phyloP scores from a whole-genome alignment of 768 basidiomycete genomes.

The Agrocybe pediades region DNA sequence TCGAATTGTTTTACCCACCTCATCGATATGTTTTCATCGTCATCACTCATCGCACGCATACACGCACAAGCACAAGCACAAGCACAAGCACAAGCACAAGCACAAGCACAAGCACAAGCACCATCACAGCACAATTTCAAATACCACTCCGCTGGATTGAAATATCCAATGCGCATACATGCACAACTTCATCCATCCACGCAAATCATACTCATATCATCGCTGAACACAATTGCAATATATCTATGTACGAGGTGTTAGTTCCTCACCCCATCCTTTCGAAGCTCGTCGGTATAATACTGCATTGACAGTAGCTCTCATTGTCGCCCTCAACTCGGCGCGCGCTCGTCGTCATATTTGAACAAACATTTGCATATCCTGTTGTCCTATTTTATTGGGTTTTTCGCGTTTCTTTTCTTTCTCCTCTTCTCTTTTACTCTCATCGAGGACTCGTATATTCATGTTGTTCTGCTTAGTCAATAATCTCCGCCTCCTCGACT shows the following conservation, averaged over 20 bases:
- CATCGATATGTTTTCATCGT: constrained; percentile 17
- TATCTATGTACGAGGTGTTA: constrained; percentile 6
- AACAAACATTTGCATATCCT: constrained; percentile 21
- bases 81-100: neutral
- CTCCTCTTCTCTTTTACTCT: constrained; percentile 1
- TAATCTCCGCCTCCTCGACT: constrained; percentile 5
- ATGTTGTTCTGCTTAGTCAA: constrained; percentile 11
- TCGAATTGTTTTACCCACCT: neutral
- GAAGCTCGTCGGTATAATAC: neutral
- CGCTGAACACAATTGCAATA: neutral
- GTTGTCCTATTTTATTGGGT: constrained; percentile 15
- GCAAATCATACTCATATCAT: neutral
- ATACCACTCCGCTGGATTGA: neutral
- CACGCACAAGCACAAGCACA: constrained; percentile 1
- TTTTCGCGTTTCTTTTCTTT: constrained; percentile 1
- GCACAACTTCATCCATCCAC: constrained; percentile 16
- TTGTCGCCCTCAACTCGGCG: constrained; percentile 2
- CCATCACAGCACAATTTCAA: neutral
- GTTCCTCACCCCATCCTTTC: constrained; percentile 1
- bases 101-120: neutral
- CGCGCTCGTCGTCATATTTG: constrained; percentile 13
- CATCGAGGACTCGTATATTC: constrained; percentile 11
- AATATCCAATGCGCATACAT: constrained; percentile 5
- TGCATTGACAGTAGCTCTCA: neutral
- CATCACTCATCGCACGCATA: constrained; percentile 5